phyloP scores from a whole-genome alignment of 306 rosid species.

The Leucaena leucocephala region DNA sequence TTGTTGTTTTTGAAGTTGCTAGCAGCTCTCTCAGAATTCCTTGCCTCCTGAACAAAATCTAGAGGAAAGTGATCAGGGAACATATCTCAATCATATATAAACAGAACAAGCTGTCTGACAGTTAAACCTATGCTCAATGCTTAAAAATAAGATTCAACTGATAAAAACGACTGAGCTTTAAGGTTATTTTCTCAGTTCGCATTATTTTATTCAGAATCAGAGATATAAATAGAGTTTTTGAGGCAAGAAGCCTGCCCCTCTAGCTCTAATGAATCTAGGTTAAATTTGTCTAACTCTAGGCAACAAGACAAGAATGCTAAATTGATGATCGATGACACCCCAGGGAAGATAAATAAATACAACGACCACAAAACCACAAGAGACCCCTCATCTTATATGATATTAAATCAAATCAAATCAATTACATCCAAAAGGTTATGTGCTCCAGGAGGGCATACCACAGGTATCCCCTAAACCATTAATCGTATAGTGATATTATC shows the following conservation, averaged over 20 bases:
- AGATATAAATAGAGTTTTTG: neutral
- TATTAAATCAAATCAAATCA: neutral
- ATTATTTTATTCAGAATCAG: too few species aligned
- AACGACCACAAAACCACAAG: neutral
- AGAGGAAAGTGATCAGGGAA: slow-evolving; percentile 32
- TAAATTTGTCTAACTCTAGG: neutral
- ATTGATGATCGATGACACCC: neutral
- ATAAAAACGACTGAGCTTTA: neutral
- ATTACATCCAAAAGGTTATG: neutral
- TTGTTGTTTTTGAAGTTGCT: slow-evolving; percentile 65
- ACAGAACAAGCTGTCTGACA: neutral
- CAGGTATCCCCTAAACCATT: neutral
- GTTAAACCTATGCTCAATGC: slow-evolving; percentile 1
- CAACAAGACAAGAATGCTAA: too few species aligned
- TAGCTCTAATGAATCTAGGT: neutral
- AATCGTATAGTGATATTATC: neutral
- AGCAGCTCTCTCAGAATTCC: slow-evolving; percentile 83
- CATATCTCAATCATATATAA: slow-evolving; percentile 26
- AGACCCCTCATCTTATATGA: neutral
- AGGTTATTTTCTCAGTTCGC: neutral
- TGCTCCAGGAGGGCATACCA: too few species aligned
- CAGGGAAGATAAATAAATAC: neutral
- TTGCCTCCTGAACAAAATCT: slow-evolving; percentile 90
- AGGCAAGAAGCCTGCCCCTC: neutral
- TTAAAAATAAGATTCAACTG: slow-evolving; percentile 2